Percentiles rank a stretch among this genome's conserved stretches.
Evolutionary conservation across 2,329 filamentous ascomycete species (phyloP).

Genomic region (Beauveria varroae): DNA sequence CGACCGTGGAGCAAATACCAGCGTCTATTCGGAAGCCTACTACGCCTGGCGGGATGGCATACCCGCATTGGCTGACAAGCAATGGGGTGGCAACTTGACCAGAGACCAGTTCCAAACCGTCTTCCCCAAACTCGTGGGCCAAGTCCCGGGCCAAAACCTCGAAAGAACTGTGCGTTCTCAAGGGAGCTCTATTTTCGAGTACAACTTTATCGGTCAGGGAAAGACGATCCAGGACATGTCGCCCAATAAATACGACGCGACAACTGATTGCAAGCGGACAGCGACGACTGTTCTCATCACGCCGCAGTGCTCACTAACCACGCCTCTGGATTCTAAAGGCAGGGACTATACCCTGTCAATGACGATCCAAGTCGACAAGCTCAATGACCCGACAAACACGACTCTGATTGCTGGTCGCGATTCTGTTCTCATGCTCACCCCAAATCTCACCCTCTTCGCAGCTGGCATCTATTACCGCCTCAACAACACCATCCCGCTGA

Average conservation of each 20-base stretch:
- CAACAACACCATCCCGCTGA: slow-evolving; percentile 16
- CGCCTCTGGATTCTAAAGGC: slow-evolving; percentile 45
- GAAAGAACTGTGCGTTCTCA: slow-evolving; percentile 15
- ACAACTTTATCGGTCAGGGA: slow-evolving; percentile 15
- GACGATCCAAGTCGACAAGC: slow-evolving; percentile 26
- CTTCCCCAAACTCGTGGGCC: slow-evolving; percentile 13
- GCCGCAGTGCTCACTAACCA: slow-evolving; percentile 33
- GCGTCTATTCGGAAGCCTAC: slow-evolving; percentile 19
- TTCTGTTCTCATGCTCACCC: slow-evolving; percentile 35
- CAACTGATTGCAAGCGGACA: slow-evolving; percentile 27
- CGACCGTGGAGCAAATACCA: slow-evolving; percentile 19
- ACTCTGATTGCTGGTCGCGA: slow-evolving; percentile 35
- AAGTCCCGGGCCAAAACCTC: slow-evolving; percentile 17
- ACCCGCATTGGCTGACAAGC: slow-evolving; percentile 20
- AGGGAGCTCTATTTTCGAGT: slow-evolving; percentile 15
- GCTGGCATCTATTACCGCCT: slow-evolving; percentile 28
- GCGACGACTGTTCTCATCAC: slow-evolving; percentile 24
- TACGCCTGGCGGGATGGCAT: slow-evolving; percentile 19
- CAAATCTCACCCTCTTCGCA: slow-evolving; percentile 28
- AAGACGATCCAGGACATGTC: slow-evolving; percentile 14
- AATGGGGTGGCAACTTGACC: slow-evolving; percentile 19
- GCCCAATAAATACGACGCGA: slow-evolving; percentile 20
- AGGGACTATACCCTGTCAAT: slow-evolving; percentile 48
- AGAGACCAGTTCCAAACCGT: slow-evolving; percentile 9
- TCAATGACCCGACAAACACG: slow-evolving; percentile 25